These are phyloP conservation scores for Aspergillus olivimuriae DNA, from an alignment of 495 filamentous ascomycete genomes.

Conservation along the genomic window DNA sequence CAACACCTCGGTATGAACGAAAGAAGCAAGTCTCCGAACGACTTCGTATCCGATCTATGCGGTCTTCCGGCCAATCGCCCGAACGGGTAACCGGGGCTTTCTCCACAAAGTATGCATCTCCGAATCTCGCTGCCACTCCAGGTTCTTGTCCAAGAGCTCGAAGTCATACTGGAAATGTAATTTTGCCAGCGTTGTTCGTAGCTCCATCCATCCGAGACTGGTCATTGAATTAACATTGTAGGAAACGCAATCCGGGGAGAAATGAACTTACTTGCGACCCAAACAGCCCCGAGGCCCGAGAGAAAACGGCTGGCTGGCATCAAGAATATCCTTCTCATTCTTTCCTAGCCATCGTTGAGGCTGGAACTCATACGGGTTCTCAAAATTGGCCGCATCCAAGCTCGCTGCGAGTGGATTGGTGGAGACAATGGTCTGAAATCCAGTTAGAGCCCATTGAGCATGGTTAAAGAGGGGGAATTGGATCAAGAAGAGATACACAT, in stretches of 20 bases:
- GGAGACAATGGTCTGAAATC: constrained; percentile 8
- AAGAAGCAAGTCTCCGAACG: not conserved
- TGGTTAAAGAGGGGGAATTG: too few species aligned
- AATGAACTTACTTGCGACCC: constrained; percentile 15
- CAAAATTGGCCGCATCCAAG: constrained; percentile 13
- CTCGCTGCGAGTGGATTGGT: constrained; percentile 11
- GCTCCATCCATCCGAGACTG: constrained; percentile 16
- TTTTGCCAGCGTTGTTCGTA: constrained; percentile 22
- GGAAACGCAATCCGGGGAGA: not conserved
- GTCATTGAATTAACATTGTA: not conserved
- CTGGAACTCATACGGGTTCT: constrained; percentile 11
- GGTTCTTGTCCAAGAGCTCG: constrained; percentile 6
- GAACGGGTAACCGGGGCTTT: constrained; percentile 20
- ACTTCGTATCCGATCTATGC: not conserved
- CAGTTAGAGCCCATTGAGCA: not conserved
- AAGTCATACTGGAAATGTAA: constrained; percentile 24
- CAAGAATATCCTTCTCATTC: constrained; percentile 7
- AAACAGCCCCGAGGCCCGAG: constrained; percentile 20
- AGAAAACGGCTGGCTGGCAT: constrained; percentile 15
- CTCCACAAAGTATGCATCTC: constrained; percentile 15
- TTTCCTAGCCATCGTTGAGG: constrained; percentile 17
- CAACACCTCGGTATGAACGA: not conserved
- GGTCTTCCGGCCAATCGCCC: constrained; percentile 1
- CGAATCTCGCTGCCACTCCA: constrained; percentile 19
- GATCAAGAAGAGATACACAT: constrained; percentile 10